phyloP scores from a whole-genome alignment of 345 rosid species.

The Hibiscus trionum region DNA sequence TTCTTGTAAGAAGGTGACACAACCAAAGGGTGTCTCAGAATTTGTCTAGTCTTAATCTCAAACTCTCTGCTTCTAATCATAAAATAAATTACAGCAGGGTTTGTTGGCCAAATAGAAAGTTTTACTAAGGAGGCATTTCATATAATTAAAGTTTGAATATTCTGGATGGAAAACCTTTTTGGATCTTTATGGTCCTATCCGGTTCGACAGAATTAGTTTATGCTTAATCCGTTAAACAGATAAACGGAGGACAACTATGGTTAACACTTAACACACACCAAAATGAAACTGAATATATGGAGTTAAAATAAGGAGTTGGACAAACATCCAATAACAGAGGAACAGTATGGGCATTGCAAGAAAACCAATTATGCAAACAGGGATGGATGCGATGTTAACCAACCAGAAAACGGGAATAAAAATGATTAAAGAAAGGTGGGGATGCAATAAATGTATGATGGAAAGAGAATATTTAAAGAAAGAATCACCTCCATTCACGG shows the following conservation, averaged over 20 bases:
- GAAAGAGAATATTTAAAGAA: neutral
- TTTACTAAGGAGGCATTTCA: no score
- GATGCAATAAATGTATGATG: neutral
- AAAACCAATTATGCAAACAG: no score
- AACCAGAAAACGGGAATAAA: neutral
- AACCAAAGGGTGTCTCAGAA: neutral
- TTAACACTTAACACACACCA: neutral
- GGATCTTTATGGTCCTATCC: neutral
- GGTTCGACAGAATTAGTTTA: neutral
- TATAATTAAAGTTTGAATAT: neutral
- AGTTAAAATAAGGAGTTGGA: neutral
- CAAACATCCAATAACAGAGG: neutral
- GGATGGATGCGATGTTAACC: neutral
- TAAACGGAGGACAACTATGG: no score
- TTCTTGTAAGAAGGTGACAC: neutral
- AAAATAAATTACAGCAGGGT: neutral
- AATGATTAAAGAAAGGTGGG: neutral
- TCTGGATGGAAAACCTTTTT: no score
- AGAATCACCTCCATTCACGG: neutral
- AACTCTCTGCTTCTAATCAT: neutral
- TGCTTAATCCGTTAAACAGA: no score
- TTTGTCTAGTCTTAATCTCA: neutral
- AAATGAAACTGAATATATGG: neutral
- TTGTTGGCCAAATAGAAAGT: neutral
- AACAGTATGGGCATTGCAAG: neutral